Percentiles rank a stretch among this genome's conserved stretches.
phyloP scores from a whole-genome alignment of 78 protist genomes.

The Thecamonas trahens region DNA sequence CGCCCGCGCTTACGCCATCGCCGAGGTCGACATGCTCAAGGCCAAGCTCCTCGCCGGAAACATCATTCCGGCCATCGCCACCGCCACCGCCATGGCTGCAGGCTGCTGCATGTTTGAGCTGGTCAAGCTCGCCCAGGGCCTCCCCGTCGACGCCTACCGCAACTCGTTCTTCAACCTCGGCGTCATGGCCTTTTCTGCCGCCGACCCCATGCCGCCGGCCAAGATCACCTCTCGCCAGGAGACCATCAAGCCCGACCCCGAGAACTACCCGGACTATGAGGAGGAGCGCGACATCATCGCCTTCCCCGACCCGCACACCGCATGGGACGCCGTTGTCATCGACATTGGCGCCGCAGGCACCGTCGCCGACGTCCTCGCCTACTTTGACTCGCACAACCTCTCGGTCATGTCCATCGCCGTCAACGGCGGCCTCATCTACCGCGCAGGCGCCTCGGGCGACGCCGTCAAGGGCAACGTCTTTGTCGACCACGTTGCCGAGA shows the following conservation, averaged over 20 bases:
- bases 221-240: neutral
- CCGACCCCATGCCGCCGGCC: slow-evolving; percentile 55
- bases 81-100: slow-evolving; percentile 96
- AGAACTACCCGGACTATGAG: slow-evolving; percentile 5
- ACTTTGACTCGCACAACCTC: too few relatives aligned
- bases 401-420: too few relatives aligned
- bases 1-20: slow-evolving; percentile 91
- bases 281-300: neutral
- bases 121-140: neutral
- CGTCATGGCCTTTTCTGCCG: slow-evolving; percentile 38
- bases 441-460: too few relatives aligned
- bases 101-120: slow-evolving; percentile 21
- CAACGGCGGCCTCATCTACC: too few relatives aligned
- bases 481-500: too few relatives aligned
- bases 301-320: too few relatives aligned
- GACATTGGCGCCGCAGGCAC: too few relatives aligned
- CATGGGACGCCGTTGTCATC: too few relatives aligned
- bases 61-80: slow-evolving; percentile 99
- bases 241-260: neutral
- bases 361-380: too few relatives aligned
- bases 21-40: slow-evolving; percentile 47
- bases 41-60: slow-evolving; percentile 92
- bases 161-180: slow-evolving; percentile 74
- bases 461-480: too few relatives aligned
- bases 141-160: slow-evolving; percentile 28